Evolutionary conservation across 345 rosid species (phyloP).

Genomic region (Eutrema yunnanense): DNA sequence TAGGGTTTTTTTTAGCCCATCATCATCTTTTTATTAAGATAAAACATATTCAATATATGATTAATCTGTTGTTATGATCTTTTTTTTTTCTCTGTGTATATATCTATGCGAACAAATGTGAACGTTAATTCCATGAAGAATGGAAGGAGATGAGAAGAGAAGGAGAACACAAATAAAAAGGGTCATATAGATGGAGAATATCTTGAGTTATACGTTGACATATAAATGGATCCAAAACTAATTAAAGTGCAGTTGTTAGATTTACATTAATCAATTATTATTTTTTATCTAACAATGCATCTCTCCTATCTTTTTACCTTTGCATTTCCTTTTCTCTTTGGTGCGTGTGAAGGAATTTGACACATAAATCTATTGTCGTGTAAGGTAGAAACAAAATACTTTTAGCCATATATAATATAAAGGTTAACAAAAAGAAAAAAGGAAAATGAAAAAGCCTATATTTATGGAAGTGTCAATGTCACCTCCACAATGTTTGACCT

Average conservation of each 20-base stretch:
- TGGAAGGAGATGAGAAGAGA: no score
- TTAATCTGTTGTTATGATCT: no score
- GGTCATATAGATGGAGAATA: neutral
- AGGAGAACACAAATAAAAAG: neutral
- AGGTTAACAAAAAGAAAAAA: neutral
- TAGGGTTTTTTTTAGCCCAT: no score
- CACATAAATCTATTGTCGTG: neutral
- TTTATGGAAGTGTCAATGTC: constrained; percentile 17
- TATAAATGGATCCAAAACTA: no score
- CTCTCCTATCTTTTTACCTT: neutral
- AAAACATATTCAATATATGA: no score
- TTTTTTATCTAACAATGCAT: neutral
- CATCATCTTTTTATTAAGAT: no score
- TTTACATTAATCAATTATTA: neutral
- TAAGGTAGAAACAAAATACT: neutral
- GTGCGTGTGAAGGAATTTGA: neutral
- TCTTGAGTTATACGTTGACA: neutral
- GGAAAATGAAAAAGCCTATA: neutral
- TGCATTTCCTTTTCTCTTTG: neutral
- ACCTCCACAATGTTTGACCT: neutral
- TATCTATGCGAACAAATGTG: no score
- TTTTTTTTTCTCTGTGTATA: no score
- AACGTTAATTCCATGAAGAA: no score
- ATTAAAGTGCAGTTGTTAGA: no score
- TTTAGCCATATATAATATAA: neutral